These are phyloP conservation scores for Leucocoprinus birnbaumii DNA, from an alignment of 768 basidiomycete genomes.

Conservation along the genomic window DNA sequence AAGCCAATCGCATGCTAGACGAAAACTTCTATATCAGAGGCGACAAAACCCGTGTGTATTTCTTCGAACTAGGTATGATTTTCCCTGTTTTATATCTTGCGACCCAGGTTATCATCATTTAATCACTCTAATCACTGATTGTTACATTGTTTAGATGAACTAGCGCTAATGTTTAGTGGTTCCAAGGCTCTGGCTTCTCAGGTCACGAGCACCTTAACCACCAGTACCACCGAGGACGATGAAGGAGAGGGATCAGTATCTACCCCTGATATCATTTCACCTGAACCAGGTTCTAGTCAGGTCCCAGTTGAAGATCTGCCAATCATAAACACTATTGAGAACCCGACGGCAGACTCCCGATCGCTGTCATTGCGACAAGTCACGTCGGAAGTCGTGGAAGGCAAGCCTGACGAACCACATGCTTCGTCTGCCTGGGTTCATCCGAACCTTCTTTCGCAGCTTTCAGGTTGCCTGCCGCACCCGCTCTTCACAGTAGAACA, in stretches of 20 bases:
- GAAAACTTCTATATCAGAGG: slow-evolving; percentile 97
- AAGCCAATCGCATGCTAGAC: slow-evolving; percentile 79
- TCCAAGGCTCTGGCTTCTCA: slow-evolving; percentile 32
- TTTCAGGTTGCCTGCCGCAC: slow-evolving; percentile 36
- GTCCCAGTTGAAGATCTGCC: background rate
- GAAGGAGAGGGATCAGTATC: slow-evolving; percentile 6
- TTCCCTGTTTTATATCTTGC: background rate
- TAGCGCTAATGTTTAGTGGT: slow-evolving; percentile 80
- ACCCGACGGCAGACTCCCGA: background rate
- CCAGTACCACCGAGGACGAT: slow-evolving; percentile 33
- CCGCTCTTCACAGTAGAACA: slow-evolving; percentile 80
- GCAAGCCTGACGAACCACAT: slow-evolving; percentile 4
- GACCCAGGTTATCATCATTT: too few species aligned
- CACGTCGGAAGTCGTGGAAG: background rate
- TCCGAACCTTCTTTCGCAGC: slow-evolving; percentile 35
- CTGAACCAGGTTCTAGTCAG: background rate
- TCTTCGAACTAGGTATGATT: slow-evolving; percentile 79
- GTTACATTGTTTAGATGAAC: slow-evolving; percentile 52
- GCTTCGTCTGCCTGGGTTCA: slow-evolving; percentile 21
- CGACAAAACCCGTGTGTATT: slow-evolving; percentile 96
- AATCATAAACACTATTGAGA: background rate
- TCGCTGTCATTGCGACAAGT: slow-evolving; percentile 11
- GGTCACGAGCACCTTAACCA: slow-evolving; percentile 25
- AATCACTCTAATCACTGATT: background rate
- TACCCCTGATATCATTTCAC: background rate